These are phyloP conservation scores for Tylopilus vinaceipallidus DNA, from an alignment of 768 basidiomycete genomes.

Conservation along the genomic window DNA sequence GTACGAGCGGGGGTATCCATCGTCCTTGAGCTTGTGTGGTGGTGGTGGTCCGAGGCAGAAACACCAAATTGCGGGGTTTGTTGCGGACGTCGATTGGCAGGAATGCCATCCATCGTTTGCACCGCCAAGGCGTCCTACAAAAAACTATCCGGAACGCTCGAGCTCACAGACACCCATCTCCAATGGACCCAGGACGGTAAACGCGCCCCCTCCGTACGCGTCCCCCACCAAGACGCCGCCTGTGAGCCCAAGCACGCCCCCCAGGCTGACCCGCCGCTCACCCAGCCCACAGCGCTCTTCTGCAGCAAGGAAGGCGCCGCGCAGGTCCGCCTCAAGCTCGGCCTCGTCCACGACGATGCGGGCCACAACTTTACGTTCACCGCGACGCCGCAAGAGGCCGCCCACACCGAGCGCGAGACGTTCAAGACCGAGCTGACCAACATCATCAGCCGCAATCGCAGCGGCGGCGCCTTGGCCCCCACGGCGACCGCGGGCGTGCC, in stretches of 20 bases:
- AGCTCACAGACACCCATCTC: slow-evolving; percentile 69
- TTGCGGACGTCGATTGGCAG: too few species aligned
- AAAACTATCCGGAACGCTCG: slow-evolving; percentile 71
- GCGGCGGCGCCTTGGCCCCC: slow-evolving; percentile 23
- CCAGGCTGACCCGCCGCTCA: slow-evolving; percentile 9
- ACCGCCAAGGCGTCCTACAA: too few species aligned
- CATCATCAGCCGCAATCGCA: slow-evolving; percentile 74
- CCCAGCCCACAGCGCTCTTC: slow-evolving; percentile 58
- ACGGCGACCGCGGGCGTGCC: slow-evolving; percentile 17
- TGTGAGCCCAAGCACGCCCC: slow-evolving; percentile 45
- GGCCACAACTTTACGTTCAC: slow-evolving; percentile 85
- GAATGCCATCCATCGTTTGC: too few species aligned
- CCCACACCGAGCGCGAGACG: slow-evolving; percentile 70
- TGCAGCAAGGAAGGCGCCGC: slow-evolving; percentile 83
- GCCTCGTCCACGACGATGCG: slow-evolving; percentile 61
- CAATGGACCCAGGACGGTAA: slow-evolving; percentile 81
- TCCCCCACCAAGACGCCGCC: slow-evolving; percentile 56
- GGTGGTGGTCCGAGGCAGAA: too few species aligned
- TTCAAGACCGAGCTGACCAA: slow-evolving; percentile 79
- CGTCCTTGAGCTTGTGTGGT: too few species aligned
- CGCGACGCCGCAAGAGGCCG: slow-evolving; percentile 53
- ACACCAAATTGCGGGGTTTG: too few species aligned
- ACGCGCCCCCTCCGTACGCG: slow-evolving; percentile 59
- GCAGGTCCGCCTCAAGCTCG: slow-evolving; percentile 77
- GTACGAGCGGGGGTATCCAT: too few species aligned